phyloP scores from a whole-genome alignment of 257 asterid genomes.

The Scutellaria galericulata region DNA sequence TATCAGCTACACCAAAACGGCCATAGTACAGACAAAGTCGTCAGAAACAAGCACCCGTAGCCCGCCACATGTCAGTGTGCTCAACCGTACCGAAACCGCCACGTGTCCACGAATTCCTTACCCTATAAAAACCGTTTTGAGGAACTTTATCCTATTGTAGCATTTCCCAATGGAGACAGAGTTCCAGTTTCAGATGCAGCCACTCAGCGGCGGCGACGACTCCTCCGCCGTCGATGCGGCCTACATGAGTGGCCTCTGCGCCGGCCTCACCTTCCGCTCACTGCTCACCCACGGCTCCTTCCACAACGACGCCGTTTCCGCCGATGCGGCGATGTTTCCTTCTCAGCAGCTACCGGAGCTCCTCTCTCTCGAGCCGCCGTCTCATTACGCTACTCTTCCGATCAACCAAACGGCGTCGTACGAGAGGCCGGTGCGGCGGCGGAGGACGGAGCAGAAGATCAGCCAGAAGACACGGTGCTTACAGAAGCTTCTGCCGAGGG shows the following conservation, averaged over 20 bases:
- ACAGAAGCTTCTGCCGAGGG: constrained; percentile 67
- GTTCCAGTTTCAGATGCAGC: constrained; percentile 24
- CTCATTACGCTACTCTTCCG: not conserved
- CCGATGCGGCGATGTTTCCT: constrained; percentile 9
- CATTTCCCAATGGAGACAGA: constrained; percentile 41
- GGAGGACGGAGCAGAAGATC: constrained; percentile 40
- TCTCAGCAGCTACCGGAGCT: constrained; percentile 36
- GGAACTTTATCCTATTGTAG: not conserved
- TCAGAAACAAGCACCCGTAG: constrained; percentile 21
- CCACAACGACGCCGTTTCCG: constrained; percentile 26
- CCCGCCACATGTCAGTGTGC: constrained; percentile 23
- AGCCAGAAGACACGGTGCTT: constrained; percentile 60
- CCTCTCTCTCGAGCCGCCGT: constrained; percentile 43
- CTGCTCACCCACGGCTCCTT: constrained; percentile 28
- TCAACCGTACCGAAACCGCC: not conserved
- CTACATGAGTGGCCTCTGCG: constrained; percentile 46
- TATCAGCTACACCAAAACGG: constrained; percentile 1
- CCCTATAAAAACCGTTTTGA: not conserved
- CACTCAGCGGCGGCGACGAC: constrained; percentile 25
- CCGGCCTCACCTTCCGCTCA: constrained; percentile 56
- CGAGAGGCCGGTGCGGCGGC: constrained; percentile 21
- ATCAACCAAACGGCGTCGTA: constrained; percentile 24
- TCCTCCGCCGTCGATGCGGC: constrained; percentile 46
- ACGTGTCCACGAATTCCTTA: constrained; percentile 29
- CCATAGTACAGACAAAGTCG: constrained; percentile 40